A percentile compares a stretch with the other conserved stretches of the same genome.
Evolutionary conservation across 345 rosid genomes (phyloP).

Genomic region (Trapa incisa): DNA sequence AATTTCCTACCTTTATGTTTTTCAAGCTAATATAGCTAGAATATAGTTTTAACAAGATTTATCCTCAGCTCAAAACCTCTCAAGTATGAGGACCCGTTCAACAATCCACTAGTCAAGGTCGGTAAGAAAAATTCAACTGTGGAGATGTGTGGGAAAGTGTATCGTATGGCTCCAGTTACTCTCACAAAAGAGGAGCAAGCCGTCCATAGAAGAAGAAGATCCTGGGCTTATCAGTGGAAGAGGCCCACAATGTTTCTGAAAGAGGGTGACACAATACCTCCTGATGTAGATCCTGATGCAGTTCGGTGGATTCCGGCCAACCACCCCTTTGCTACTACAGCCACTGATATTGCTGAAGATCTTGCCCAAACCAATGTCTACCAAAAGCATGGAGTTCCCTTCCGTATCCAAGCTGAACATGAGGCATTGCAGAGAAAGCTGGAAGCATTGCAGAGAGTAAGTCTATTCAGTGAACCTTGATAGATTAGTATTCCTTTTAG

Average conservation of each 20-base stretch:
- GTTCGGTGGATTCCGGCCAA: slow-evolving; percentile 98
- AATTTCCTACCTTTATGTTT: neutral
- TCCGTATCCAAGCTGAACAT: slow-evolving; percentile 83
- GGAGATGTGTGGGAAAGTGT: slow-evolving; percentile 93
- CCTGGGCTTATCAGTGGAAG: slow-evolving; percentile 96
- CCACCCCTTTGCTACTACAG: slow-evolving; percentile 92
- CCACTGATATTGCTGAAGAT: slow-evolving; percentile 74
- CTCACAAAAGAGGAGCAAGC: slow-evolving; percentile 67
- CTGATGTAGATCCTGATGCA: slow-evolving; percentile 84
- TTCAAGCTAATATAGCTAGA: neutral
- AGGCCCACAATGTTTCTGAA: slow-evolving; percentile 76
- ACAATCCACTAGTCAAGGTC: slow-evolving; percentile 73
- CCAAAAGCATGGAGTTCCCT: slow-evolving; percentile 89
- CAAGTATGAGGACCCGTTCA: slow-evolving; percentile 86
- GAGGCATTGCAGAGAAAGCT: slow-evolving; percentile 82
- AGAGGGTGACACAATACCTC: slow-evolving; percentile 83
- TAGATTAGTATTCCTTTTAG: neutral
- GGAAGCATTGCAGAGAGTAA: slow-evolving; percentile 67
- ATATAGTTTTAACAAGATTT: slow-evolving; percentile 2
- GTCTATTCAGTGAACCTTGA: slow-evolving; percentile 4
- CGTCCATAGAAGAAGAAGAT: slow-evolving; percentile 77
- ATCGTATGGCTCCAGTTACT: slow-evolving; percentile 70
- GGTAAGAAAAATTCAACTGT: slow-evolving; percentile 65
- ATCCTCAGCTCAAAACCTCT: slow-evolving; percentile 56
- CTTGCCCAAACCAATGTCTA: slow-evolving; percentile 85